Conservation (phyloP, 805 yeast genomes). For the Starmerella floricola region DNA sequence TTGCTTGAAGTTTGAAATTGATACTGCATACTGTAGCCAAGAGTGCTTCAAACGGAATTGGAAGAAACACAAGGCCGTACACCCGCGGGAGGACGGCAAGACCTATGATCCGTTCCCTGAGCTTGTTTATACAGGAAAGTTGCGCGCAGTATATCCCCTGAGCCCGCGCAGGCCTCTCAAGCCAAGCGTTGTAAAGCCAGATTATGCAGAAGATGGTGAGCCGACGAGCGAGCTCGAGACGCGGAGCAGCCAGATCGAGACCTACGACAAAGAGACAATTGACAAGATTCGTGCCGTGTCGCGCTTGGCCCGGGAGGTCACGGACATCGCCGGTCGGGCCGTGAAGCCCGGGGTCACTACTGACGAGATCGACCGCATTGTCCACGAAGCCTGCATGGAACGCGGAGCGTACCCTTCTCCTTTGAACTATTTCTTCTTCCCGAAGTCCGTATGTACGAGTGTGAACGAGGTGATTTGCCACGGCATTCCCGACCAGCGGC, state of each 20-base stretch:
- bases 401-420: constrained; percentile 92
- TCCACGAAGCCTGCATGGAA: constrained; percentile 78
- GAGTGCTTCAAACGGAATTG: constrained; percentile 58
- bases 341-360: constrained; percentile 84
- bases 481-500: constrained; percentile 88
- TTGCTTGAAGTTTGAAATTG: constrained; percentile 61
- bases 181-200: constrained; percentile 59
- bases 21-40: constrained; percentile 67
- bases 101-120: constrained; percentile 79
- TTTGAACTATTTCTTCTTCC: constrained; percentile 83
- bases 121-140: constrained; percentile 56
- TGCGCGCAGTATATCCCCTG: constrained; percentile 74
- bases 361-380: constrained; percentile 76
- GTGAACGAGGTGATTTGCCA: constrained; percentile 94
- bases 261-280: constrained; percentile 55
- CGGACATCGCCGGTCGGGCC: constrained; percentile 77
- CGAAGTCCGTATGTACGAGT: constrained; percentile 85
- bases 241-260: constrained; percentile 43
- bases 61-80: constrained; percentile 56
- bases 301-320: constrained; percentile 68
- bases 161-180: constrained; percentile 63
- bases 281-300: constrained; percentile 66
- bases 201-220: constrained; percentile 67
- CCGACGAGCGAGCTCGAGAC: constrained; percentile 68
- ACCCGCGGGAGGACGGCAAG: constrained; percentile 38